A percentile compares a stretch with the other conserved stretches of the same genome.
phyloP scores from a whole-genome alignment of 129 eudicot genomes.

The Saposhnikovia divaricata region DNA sequence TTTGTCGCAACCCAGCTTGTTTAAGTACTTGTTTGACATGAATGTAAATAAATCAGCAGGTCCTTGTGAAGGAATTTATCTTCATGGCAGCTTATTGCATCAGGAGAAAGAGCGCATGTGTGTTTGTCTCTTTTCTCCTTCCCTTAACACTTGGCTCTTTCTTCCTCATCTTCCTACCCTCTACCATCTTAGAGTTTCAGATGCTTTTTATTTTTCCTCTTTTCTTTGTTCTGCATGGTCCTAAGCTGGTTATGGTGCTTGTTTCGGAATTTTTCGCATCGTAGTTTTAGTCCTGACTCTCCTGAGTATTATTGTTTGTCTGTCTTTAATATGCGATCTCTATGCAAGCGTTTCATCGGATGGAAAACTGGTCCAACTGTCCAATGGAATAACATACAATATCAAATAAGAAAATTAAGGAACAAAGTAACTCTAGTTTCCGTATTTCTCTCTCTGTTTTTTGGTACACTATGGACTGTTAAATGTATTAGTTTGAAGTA shows the following conservation, averaged over 20 bases:
- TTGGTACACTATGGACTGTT: not conserved
- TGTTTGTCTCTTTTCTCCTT: slow-evolving; percentile 98
- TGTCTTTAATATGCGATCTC: not conserved
- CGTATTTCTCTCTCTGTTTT: not conserved
- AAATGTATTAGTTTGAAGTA: not conserved
- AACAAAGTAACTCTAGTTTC: not conserved
- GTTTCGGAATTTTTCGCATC: slow-evolving; percentile 14
- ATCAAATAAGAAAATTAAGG: not conserved
- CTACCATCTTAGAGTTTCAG: slow-evolving; percentile 34
- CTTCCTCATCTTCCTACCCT: slow-evolving; percentile 58
- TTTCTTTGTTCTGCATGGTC: slow-evolving; percentile 16
- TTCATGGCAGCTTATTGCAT: slow-evolving; percentile 99
- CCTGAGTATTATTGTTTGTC: slow-evolving; percentile 10
- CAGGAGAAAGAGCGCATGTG: slow-evolving; percentile 96
- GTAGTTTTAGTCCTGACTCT: slow-evolving; percentile 16
- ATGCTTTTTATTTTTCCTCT: slow-evolving; percentile 22
- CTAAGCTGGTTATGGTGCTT: slow-evolving; percentile 19
- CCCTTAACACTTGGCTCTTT: slow-evolving; percentile 76
- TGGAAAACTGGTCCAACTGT: not conserved
- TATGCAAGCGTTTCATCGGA: not conserved
- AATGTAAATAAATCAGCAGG: slow-evolving; percentile 99
- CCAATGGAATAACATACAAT: not conserved
- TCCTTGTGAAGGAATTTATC: slow-evolving; percentile 77
- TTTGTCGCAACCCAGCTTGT: slow-evolving; percentile 42
- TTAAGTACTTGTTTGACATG: slow-evolving; percentile 62